Evolutionary conservation across 257 asterid genomes (phyloP).

Genomic region (Lycium barbarum): DNA sequence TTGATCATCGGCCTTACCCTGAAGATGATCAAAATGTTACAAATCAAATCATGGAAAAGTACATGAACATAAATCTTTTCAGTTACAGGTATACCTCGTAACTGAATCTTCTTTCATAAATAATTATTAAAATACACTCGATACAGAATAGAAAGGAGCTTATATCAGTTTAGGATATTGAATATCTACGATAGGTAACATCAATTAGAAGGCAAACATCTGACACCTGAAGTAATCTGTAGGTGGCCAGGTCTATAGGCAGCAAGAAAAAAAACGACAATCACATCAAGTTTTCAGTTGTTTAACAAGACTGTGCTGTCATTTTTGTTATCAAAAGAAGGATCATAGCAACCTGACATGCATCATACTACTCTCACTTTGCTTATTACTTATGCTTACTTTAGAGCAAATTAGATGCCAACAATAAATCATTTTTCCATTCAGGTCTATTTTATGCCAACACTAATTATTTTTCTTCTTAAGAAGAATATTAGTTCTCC

Average conservation of each 20-base stretch:
- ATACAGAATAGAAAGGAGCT: neutral
- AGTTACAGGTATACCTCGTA: constrained; percentile 7
- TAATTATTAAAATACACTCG: neutral
- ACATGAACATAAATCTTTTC: neutral
- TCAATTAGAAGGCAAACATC: neutral
- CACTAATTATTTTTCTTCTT: neutral
- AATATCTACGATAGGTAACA: neutral
- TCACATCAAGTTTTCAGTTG: neutral
- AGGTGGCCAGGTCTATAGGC: neutral
- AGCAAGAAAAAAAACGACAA: neutral
- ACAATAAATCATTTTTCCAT: neutral
- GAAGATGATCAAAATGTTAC: constrained; percentile 25
- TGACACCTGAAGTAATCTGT: neutral
- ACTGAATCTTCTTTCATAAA: neutral
- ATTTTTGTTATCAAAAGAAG: neutral
- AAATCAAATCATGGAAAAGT: neutral
- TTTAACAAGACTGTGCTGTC: neutral
- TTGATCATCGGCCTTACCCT: constrained; percentile 99
- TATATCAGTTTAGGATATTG: neutral
- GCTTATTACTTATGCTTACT: neutral
- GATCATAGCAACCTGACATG: constrained; percentile 15
- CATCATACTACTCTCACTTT: constrained; percentile 9
- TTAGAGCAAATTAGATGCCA: neutral
- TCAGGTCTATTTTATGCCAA: neutral
- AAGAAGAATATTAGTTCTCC: constrained; percentile 4